Evolutionary conservation across 2,329 filamentous ascomycete genomes (phyloP).

Genomic region (Xylaria sp.): DNA sequence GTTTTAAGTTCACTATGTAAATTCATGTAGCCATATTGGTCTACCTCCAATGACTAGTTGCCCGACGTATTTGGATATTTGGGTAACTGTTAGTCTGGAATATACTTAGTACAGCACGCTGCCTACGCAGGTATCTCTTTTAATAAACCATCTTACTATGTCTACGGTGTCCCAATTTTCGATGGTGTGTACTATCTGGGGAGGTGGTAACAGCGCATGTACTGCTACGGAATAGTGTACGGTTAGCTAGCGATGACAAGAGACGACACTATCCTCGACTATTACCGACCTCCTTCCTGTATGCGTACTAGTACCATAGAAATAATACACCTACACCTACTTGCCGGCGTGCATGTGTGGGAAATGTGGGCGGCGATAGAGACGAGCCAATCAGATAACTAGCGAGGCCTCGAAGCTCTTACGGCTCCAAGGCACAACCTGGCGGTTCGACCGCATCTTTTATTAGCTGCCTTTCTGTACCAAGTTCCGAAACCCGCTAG

Average conservation of each 20-base stretch:
- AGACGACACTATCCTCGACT: neutral
- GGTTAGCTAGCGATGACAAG: neutral
- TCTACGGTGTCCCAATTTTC: neutral
- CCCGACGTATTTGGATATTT: neutral
- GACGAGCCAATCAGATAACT: conserved; percentile 8
- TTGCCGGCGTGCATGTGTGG: conserved; percentile 6
- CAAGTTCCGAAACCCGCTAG: conserved; percentile 37
- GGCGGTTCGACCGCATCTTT: conserved; percentile 22
- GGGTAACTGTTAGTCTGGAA: neutral
- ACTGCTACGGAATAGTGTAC: conserved; percentile 4
- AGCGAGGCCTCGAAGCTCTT: neutral
- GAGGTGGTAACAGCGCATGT: conserved; percentile 26
- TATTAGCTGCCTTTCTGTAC: conserved; percentile 21
- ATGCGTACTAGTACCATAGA: neutral
- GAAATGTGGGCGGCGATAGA: conserved; percentile 11
- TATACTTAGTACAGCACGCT: neutral
- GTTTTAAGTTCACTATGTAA: neutral
- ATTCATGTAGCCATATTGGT: conserved; percentile 1
- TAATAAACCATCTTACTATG: conserved; percentile 12
- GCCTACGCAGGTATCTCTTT: neutral
- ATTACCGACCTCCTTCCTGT: neutral
- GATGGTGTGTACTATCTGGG: conserved; percentile 28
- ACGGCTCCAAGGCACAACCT: conserved; percentile 15
- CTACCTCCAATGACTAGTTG: neutral
- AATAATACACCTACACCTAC: conserved; percentile 7